Base-by-base conservation (phyloP, 1,139 yeast genomes). In the Yamadazyma siamensis region DNA sequence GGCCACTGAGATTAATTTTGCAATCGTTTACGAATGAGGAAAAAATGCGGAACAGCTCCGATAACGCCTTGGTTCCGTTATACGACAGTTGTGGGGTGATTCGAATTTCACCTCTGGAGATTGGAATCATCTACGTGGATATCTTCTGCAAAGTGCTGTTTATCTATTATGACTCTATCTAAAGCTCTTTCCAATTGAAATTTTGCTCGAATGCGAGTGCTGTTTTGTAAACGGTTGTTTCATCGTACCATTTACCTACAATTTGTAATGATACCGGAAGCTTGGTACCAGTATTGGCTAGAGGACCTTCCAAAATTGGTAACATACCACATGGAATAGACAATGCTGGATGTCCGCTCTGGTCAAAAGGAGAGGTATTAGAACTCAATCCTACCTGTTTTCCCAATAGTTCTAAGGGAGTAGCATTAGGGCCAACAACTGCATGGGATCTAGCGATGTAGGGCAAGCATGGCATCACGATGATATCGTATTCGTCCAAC, bases 321-420 rank as follows among this genome's bases (percentile, higher is more conserved):
- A 38, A 26, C 32, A 36, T 36, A n/a, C 44, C 44, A 11, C 34
- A 25, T 9, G 44, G 44, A 13, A 40, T 19, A 12, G 44, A 31
- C 25, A 40, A 28, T 3, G 44, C 44, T 6, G 44, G 44, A 14
- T 40, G 44, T 9, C 44, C 44, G 23, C 43, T 40, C 14, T 39
- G 40, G 20, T 40, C 39, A 26, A 40, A 40, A 3, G 40, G 40
- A 14, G 43, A 40, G 13, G 43, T 36, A 18, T 40, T 40, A 3
- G 36, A 32, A 28, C 37, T 39, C 14, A 39, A 29, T 2, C 44
- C 44, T 10, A 39, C 30, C 11, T 41, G 39, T 13, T 39, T 32
- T 7, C 37, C 34, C 6, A 40, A 32, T n/a, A 40, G 24, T 8
- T 34, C 41, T 10, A 40, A 21, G 7, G 44, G 44, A 2, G 34